Base-by-base conservation (phyloP, 306 rosid species). In the Vigna reflexopilosa region DNA sequence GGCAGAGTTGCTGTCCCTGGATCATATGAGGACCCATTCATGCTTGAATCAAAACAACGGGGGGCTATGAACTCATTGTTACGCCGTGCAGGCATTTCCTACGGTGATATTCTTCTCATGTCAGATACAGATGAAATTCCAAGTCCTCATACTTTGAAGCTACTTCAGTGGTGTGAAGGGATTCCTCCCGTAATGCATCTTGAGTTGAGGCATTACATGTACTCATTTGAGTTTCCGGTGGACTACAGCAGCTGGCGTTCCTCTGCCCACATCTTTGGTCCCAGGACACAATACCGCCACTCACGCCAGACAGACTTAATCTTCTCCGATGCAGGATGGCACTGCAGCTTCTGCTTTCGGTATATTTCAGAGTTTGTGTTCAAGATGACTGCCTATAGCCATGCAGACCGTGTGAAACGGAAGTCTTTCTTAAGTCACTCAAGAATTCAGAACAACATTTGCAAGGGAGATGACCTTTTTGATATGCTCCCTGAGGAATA, bases 181-280 rank as follows among this genome's bases (percentile, higher is more conserved):
- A 80, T 93, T 72, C 99, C 99, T 58, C 84, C 90, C 14, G 19
- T 83, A 48, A 83, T 91, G 88, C 99, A 93, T 83, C 97, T 95
- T 34, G 98, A 95, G 84, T 77, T 95, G 72, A 87, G 85, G 86
- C 82, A 95, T 83, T 93, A 95, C 87, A 77, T 93, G 93, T 95
- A 91, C 73, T 95, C 98, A 0, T 95, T 93, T 1, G 99, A 95
- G 89, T 95, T 93, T 78, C 98, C 93, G 0, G 96, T 91, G 54
- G 98, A 93, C 85, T 89, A 88, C 82, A 90, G 93, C 88, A 89
- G 98, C 88, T 95, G 99, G 98, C 85, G 98, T 14, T 94, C 97
- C 64, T 64, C 96, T 0, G 76, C 91, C 13, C 96, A 95, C 32
- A 44, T 95, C 61, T 88, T 55, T 8, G 75, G 85, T 64, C 87